These are phyloP conservation scores for Puccinellia tenuiflora DNA, from an alignment of 176 grass and related monocot species.

Conservation along the genomic window DNA sequence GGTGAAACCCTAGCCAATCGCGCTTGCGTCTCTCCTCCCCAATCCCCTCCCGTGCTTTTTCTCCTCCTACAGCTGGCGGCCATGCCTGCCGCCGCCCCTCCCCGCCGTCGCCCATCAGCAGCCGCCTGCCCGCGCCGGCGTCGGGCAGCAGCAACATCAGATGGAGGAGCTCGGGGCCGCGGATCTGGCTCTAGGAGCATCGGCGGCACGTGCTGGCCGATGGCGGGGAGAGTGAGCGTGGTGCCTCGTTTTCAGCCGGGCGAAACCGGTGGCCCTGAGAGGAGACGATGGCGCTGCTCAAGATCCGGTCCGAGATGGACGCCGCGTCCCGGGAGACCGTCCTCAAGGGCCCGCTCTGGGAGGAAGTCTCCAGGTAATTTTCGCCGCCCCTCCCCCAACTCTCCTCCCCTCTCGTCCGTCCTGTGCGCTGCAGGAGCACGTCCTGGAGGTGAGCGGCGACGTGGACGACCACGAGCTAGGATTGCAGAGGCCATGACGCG, in stretches of 20 bases:
- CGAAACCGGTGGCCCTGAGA: conserved; percentile 77
- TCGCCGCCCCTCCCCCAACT: too few species aligned
- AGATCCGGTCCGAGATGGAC: conserved; percentile 77
- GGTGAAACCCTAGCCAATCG: too few species aligned
- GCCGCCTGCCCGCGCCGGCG: conserved; percentile 29
- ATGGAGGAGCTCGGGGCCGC: too few species aligned
- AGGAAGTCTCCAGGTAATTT: conserved; percentile 88
- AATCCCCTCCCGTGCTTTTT: too few species aligned
- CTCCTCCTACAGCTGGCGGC: conserved; percentile 32
- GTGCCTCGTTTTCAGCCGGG: conserved; percentile 34
- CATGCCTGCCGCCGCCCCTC: conserved; percentile 63
- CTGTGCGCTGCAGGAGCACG: too few species aligned
- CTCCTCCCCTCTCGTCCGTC: too few species aligned
- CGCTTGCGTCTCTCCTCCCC: too few species aligned
- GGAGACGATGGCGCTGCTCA: conserved; percentile 77
- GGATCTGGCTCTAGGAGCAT: conserved; percentile 36
- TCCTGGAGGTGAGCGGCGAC: too few species aligned
- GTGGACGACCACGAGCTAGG: too few species aligned
- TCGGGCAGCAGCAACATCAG: not conserved
- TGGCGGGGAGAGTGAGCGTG: conserved; percentile 31
- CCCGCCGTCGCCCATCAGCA: conserved; percentile 63
- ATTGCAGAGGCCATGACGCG: too few species aligned
- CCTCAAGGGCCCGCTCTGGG: conserved; percentile 84
- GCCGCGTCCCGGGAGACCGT: conserved; percentile 57
- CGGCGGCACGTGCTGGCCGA: conserved; percentile 13